phyloP scores from a whole-genome alignment of 2,329 filamentous ascomycete genomes.

The Calycina herbarum region DNA sequence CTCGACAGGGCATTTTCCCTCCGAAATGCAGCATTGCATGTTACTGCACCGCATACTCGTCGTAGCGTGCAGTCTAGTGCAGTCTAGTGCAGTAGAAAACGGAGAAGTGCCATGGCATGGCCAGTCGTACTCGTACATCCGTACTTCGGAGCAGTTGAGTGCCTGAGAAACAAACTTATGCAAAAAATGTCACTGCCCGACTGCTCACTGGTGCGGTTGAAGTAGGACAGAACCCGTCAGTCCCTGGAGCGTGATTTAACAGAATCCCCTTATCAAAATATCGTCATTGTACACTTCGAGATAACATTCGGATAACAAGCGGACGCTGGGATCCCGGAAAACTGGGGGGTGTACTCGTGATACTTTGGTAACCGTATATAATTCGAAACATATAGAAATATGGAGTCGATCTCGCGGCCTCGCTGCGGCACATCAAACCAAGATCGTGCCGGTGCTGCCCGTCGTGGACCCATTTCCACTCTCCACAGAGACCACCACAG shows the following conservation, averaged over 20 bases:
- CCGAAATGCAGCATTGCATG: constrained; percentile 21
- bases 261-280: neutral
- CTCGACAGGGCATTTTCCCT: constrained; percentile 18
- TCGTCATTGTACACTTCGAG: neutral
- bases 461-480: constrained; percentile 5
- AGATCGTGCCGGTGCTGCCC: constrained; percentile 16
- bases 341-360: neutral
- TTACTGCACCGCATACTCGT: neutral
- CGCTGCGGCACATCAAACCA: constrained; percentile 5
- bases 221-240: neutral
- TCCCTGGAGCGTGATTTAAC: neutral
- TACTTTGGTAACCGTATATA: neutral
- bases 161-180: neutral
- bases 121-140: neutral
- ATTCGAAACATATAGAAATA: constrained; percentile 14
- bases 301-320: neutral
- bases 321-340: neutral
- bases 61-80: neutral
- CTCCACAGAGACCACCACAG: constrained; percentile 10
- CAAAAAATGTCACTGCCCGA: neutral
- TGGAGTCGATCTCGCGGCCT: constrained; percentile 24
- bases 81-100: neutral
- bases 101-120: constrained; percentile 1
- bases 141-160: neutral
- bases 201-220: neutral